A percentile compares a stretch with the other conserved stretches of the same genome.
Conservation (phyloP, 2,329 filamentous ascomycete genomes). For the Xylariomycetidae sp. region DNA sequence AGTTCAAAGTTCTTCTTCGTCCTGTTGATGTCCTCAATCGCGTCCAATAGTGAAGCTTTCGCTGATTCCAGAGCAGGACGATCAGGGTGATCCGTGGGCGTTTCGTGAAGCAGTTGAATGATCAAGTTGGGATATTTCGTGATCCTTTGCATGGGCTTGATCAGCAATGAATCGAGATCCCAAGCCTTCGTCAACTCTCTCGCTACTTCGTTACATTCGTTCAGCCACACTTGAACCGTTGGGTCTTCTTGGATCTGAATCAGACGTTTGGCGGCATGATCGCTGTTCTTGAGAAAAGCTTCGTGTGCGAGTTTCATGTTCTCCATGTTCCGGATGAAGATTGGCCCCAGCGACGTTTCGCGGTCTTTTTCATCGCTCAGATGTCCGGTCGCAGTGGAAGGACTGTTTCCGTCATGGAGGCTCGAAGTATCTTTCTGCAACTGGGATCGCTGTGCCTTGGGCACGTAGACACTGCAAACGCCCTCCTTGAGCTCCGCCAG, state of each 20-base stretch:
- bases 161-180: conserved; percentile 91
- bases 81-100: conserved; percentile 79
- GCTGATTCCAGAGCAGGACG: conserved; percentile 54
- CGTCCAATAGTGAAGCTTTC: conserved; percentile 51
- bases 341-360: conserved; percentile 44
- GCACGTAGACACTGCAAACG: conserved; percentile 71
- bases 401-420: conserved; percentile 30
- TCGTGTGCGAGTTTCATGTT: conserved; percentile 57
- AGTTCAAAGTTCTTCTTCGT: conserved; percentile 92
- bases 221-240: conserved; percentile 75
- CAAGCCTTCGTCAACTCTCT: conserved; percentile 89
- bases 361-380: conserved; percentile 48
- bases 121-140: conserved; percentile 90
- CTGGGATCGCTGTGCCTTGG: conserved; percentile 40
- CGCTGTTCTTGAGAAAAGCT: conserved; percentile 57
- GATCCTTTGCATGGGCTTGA: conserved; percentile 93
- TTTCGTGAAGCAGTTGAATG: conserved; percentile 71
- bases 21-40: conserved; percentile 85
- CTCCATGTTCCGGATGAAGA: conserved; percentile 52
- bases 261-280: conserved; percentile 54
- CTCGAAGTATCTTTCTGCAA: conserved; percentile 36
- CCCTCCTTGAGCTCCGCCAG: conserved; percentile 75
- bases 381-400: conserved; percentile 33
- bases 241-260: conserved; percentile 58
- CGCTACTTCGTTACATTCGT: conserved; percentile 87